Evolutionary conservation across 305 asterid species (phyloP).

Genomic region (Salvia sclarea): DNA sequence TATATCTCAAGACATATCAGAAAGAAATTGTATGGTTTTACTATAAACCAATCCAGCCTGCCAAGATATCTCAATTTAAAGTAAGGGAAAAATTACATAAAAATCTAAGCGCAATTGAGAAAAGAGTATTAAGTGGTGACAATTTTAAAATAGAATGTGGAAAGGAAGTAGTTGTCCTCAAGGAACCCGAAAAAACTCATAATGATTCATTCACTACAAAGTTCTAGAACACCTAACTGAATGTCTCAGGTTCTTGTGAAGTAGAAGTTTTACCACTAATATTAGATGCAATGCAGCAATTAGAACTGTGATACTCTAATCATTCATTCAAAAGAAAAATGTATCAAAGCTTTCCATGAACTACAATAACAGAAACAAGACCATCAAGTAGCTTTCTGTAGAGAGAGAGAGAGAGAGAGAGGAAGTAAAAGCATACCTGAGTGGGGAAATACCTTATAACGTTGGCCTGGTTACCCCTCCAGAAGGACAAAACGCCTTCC

Average conservation of each 20-base stretch:
- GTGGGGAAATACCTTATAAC: slow-evolving; percentile 90
- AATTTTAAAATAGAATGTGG: background rate
- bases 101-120: background rate
- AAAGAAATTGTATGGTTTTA: background rate
- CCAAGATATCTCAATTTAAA: background rate
- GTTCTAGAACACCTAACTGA: background rate
- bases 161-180: background rate
- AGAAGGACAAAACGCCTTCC: slow-evolving; percentile 69
- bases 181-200: background rate
- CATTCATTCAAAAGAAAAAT: slow-evolving; percentile 1
- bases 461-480: slow-evolving; percentile 98
- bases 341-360: background rate
- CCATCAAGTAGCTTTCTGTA: slow-evolving; percentile 39
- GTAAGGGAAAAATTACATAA: background rate
- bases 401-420: background rate
- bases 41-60: background rate
- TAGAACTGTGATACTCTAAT: background rate
- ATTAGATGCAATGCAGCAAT: background rate
- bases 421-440: slow-evolving; percentile 48
- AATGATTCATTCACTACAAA: background rate
- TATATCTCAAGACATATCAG: background rate
- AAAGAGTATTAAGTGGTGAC: background rate
- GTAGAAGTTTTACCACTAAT: background rate
- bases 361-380: background rate
- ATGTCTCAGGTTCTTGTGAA: background rate